These are phyloP conservation scores for Hypomyces perniciosus DNA, from an alignment of 2,329 filamentous ascomycete genomes.

Conservation along the genomic window DNA sequence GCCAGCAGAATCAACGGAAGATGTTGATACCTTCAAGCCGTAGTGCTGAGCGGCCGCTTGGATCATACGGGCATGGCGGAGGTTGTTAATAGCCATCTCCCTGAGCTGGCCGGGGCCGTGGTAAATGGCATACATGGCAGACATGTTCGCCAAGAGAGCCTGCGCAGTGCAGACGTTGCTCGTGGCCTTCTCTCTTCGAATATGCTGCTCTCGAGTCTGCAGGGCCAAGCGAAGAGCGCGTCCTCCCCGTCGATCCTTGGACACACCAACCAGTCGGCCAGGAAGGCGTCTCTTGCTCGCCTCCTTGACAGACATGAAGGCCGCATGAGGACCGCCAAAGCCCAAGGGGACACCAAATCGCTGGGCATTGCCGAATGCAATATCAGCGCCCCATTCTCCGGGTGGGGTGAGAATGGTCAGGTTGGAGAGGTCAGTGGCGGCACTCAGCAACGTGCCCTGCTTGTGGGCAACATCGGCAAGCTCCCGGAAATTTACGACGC, in stretches of 20 bases:
- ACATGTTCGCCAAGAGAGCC: conserved; percentile 92
- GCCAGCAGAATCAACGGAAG: conserved; percentile 49
- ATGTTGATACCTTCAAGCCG: conserved; percentile 58
- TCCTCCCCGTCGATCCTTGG: conserved; percentile 80
- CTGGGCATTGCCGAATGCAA: conserved; percentile 90
- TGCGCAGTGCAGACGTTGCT: conserved; percentile 97
- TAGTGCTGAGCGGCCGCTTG: conserved; percentile 57
- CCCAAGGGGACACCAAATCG: conserved; percentile 88
- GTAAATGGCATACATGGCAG: conserved; percentile 88
- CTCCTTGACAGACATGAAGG: conserved; percentile 88
- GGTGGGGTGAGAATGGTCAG: conserved; percentile 83
- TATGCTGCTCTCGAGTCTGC: conserved; percentile 94
- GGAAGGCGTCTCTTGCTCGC: conserved; percentile 94
- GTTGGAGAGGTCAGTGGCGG: conserved; percentile 83
- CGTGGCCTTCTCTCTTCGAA: conserved; percentile 91
- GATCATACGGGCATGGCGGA: conserved; percentile 64
- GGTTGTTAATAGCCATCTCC: conserved; percentile 72
- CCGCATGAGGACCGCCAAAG: conserved; percentile 90
- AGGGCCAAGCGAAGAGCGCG: conserved; percentile 77
- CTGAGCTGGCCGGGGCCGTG: conserved; percentile 81
- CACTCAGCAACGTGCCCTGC: conserved; percentile 72
- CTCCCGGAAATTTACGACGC: conserved; percentile 65
- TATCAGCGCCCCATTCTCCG: conserved; percentile 90
- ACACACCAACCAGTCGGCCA: conserved; percentile 82
- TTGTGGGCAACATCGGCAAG: conserved; percentile 74